Percentiles rank a stretch among this genome's conserved stretches.
Conservation (phyloP, 2,329 filamentous ascomycete genomes). For the Xylaria multiplex region DNA sequence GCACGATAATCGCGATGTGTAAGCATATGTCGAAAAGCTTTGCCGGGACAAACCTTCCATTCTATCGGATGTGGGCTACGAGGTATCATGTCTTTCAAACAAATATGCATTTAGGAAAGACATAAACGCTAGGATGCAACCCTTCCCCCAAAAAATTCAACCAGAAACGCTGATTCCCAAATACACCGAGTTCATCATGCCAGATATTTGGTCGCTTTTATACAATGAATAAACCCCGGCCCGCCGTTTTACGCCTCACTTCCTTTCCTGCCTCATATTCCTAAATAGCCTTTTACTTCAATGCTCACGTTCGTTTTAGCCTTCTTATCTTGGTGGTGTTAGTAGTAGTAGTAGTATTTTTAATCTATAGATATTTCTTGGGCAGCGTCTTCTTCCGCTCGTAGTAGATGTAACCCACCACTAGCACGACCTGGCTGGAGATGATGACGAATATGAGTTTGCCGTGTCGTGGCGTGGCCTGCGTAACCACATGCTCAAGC, state of each 20-base stretch:
- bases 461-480: slow-evolving; percentile 61
- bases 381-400: slow-evolving; percentile 81
- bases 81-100: neutral
- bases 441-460: slow-evolving; percentile 75
- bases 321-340: neutral
- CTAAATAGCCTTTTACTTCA: neutral
- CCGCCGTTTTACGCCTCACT: slow-evolving; percentile 20
- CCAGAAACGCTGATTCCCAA: slow-evolving; percentile 21
- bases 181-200: slow-evolving; percentile 26
- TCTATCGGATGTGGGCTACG: slow-evolving; percentile 3
- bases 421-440: slow-evolving; percentile 77
- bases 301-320: neutral
- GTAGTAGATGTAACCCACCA: slow-evolving; percentile 77
- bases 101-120: neutral
- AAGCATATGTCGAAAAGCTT: slow-evolving; percentile 9
- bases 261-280: neutral
- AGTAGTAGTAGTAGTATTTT: neutral
- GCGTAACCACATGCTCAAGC: slow-evolving; percentile 57
- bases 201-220: slow-evolving; percentile 30
- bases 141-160: neutral
- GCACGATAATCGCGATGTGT: neutral
- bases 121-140: neutral
- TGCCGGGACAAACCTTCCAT: neutral
- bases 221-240: slow-evolving; percentile 25
- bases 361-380: slow-evolving; percentile 85